These are phyloP conservation scores for Ceratocystis alfenasii DNA, from an alignment of 2,329 filamentous ascomycete species.

Conservation along the genomic window DNA sequence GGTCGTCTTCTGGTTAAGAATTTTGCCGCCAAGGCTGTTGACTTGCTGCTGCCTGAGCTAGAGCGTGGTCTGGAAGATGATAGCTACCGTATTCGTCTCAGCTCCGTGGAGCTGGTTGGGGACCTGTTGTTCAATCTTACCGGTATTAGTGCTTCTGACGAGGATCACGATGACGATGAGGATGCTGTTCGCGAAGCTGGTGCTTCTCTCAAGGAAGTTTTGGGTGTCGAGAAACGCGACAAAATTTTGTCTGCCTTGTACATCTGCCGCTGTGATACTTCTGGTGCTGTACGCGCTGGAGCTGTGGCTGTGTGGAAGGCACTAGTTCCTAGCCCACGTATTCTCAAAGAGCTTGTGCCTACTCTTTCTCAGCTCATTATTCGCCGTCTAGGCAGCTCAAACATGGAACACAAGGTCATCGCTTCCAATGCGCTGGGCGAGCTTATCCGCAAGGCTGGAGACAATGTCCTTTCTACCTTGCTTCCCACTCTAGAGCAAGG, in stretches of 20 bases:
- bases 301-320: conserved; percentile 95
- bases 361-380: conserved; percentile 93
- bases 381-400: conserved; percentile 80
- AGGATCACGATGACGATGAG: conserved; percentile 62
- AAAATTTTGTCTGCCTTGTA: conserved; percentile 95
- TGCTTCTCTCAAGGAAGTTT: conserved; percentile 81
- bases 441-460: conserved; percentile 90
- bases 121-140: conserved; percentile 96
- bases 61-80: conserved; percentile 96
- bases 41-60: conserved; percentile 83
- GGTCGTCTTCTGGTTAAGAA: conserved; percentile 95
- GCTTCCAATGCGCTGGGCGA: conserved; percentile 94
- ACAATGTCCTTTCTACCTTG: conserved; percentile 76
- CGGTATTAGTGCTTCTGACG: conserved; percentile 63
- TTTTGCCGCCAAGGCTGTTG: conserved; percentile 88
- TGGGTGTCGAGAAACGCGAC: conserved; percentile 92
- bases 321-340: conserved; percentile 79
- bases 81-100: conserved; percentile 93
- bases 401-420: conserved; percentile 98
- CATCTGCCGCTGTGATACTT: conserved; percentile 94
- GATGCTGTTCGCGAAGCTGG: conserved; percentile 73
- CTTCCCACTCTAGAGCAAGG: conserved; percentile 88
- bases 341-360: conserved; percentile 87
- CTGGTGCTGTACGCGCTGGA: conserved; percentile 75
- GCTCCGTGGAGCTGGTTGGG: conserved; percentile 92